These are phyloP conservation scores for Paramecium sexaurelia DNA, from an alignment of 73 alveolate genomes.

Conservation along the genomic window DNA sequence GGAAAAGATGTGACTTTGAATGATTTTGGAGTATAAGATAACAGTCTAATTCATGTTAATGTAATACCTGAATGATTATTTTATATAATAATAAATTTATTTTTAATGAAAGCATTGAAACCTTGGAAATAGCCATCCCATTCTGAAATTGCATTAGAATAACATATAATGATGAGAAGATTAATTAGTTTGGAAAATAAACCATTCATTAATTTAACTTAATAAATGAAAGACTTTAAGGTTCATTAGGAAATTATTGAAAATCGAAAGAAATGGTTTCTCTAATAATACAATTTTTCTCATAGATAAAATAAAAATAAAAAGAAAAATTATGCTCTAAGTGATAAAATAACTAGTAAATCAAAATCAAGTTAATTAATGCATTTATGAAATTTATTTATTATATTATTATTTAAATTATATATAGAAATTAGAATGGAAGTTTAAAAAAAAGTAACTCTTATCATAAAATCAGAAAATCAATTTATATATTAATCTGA, in stretches of 20 bases:
- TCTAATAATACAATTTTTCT: background rate
- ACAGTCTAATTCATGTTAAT: constrained; percentile 16
- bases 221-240: background rate
- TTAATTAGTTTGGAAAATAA: background rate
- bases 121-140: background rate
- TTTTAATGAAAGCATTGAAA: constrained; percentile 12
- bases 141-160: background rate
- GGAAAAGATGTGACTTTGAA: constrained; percentile 46
- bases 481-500: background rate
- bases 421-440: background rate
- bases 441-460: background rate
- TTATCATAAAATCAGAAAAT: background rate
- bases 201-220: background rate
- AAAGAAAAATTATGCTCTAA: background rate
- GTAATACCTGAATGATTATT: background rate
- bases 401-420: background rate
- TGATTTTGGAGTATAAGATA: constrained; percentile 28
- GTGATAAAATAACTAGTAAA: background rate
- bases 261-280: constrained; percentile 31
- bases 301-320: background rate
- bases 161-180: constrained; percentile 16
- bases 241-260: background rate
- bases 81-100: constrained; percentile 17
- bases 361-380: constrained; percentile 2
- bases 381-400: background rate